Percentiles rank a stretch among this genome's conserved stretches.
phyloP scores from a whole-genome alignment of 2,329 filamentous ascomycete genomes.

The Metarhizium album region DNA sequence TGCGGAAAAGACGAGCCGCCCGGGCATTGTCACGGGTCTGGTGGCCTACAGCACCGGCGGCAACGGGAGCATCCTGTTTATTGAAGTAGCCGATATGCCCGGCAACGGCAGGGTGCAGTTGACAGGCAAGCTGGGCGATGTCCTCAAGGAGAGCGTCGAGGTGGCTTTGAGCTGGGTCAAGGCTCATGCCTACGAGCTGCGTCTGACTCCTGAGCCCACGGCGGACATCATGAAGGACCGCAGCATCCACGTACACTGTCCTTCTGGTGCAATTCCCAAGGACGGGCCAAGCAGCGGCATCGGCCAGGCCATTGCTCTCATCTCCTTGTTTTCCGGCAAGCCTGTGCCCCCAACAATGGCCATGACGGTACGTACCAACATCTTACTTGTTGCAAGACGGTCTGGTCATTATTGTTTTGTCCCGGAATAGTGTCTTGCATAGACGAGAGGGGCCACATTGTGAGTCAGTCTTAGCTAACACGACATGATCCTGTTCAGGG shows the following conservation, averaged over 20 bases:
- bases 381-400: too few species aligned
- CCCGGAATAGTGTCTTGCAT: background rate
- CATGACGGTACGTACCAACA: constrained; percentile 60
- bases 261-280: constrained; percentile 88
- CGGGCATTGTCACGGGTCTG: constrained; percentile 89
- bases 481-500: constrained; percentile 28
- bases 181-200: constrained; percentile 84
- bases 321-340: constrained; percentile 79
- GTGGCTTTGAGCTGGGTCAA: constrained; percentile 97
- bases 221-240: constrained; percentile 95
- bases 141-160: constrained; percentile 93
- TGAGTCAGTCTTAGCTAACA: background rate
- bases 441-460: background rate
- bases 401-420: constrained; percentile 5
- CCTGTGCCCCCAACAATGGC: constrained; percentile 83
- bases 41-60: constrained; percentile 90
- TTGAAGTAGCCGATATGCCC: constrained; percentile 96
- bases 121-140: constrained; percentile 91
- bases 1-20: constrained; percentile 70
- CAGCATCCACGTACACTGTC: constrained; percentile 92
- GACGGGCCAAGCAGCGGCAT: constrained; percentile 82
- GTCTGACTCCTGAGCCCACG: constrained; percentile 65
- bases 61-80: constrained; percentile 94
- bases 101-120: constrained; percentile 86
- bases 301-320: constrained; percentile 85